Conservation (phyloP, 75 land plant genomes). For the Cunninghamia lanceolata region DNA sequence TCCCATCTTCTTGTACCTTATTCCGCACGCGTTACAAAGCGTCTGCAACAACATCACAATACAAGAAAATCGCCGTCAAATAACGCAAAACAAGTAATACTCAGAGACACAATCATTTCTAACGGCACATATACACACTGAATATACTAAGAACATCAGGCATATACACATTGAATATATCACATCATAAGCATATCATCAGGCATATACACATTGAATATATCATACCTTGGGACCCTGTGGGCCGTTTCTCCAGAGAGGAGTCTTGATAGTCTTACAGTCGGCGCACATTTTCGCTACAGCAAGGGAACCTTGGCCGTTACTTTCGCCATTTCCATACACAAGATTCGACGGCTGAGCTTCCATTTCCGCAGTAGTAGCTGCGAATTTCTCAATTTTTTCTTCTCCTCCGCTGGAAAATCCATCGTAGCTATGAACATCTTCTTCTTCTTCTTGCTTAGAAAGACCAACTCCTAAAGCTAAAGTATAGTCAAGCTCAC, state of each 20-base stretch:
- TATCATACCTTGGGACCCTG: conserved; percentile 39
- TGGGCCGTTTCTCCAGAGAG: conserved; percentile 67
- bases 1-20: conserved; percentile 45
- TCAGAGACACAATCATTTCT: background rate
- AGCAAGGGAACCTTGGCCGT: background rate
- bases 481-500: background rate
- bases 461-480: background rate
- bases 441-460: background rate
- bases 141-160: background rate
- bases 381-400: background rate
- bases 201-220: background rate
- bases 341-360: background rate
- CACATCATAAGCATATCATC: background rate
- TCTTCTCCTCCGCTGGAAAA: background rate
- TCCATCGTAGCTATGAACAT: background rate
- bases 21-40: conserved; percentile 62
- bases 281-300: conserved; percentile 30
- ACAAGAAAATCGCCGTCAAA: background rate
- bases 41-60: conserved; percentile 25
- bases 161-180: background rate
- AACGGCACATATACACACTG: background rate
- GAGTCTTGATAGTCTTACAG: conserved; percentile 56
- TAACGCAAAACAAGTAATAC: background rate
- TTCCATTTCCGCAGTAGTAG: background rate
- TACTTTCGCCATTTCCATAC: background rate